These are phyloP conservation scores for Clarireedia paspali DNA, from an alignment of 2,329 filamentous ascomycete genomes.

Conservation along the genomic window DNA sequence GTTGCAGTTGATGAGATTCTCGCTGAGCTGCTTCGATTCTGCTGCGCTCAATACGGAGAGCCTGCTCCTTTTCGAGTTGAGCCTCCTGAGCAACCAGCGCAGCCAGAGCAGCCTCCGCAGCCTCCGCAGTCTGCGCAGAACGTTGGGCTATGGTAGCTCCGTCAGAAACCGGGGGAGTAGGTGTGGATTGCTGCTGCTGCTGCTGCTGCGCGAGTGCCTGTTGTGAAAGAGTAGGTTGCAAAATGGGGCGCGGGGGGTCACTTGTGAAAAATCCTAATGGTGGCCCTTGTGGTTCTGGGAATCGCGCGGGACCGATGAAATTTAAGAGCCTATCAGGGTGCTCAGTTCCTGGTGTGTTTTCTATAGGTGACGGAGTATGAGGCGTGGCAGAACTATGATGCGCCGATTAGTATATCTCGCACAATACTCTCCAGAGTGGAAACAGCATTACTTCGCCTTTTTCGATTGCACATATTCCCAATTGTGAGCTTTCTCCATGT, in stretches of 20 bases:
- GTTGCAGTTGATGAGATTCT: conserved; percentile 11
- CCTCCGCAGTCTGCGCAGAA: conserved; percentile 15
- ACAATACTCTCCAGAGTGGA: too few relatives aligned
- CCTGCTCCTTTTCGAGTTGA: conserved; percentile 24
- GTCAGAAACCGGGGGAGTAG: conserved; percentile 5
- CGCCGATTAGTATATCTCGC: too few relatives aligned
- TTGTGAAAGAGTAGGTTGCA: conserved; percentile 11
- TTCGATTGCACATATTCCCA: conserved; percentile 90
- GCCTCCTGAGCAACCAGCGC: conserved; percentile 21
- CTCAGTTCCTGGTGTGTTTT: too few relatives aligned
- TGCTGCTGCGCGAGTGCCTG: background rate
- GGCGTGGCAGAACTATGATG: too few relatives aligned
- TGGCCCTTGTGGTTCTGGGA: conserved; percentile 13
- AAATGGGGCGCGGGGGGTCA: conserved; percentile 19
- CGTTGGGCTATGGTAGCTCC: conserved; percentile 15
- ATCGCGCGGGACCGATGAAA: too few relatives aligned
- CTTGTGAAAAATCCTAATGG: conserved; percentile 24
- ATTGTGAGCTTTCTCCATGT: conserved; percentile 94
- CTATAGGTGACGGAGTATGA: too few relatives aligned
- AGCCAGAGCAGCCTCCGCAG: conserved; percentile 10
- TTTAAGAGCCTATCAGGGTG: too few relatives aligned
- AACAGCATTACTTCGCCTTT: conserved; percentile 35
- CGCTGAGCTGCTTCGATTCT: conserved; percentile 17
- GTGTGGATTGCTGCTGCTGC: conserved; percentile 8
- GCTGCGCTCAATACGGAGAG: conserved; percentile 21